Percentiles rank a stretch among this genome's conserved stretches.
Evolutionary conservation across 2,329 filamentous ascomycete genomes (phyloP).

Genomic region (Xylaria sp.): DNA sequence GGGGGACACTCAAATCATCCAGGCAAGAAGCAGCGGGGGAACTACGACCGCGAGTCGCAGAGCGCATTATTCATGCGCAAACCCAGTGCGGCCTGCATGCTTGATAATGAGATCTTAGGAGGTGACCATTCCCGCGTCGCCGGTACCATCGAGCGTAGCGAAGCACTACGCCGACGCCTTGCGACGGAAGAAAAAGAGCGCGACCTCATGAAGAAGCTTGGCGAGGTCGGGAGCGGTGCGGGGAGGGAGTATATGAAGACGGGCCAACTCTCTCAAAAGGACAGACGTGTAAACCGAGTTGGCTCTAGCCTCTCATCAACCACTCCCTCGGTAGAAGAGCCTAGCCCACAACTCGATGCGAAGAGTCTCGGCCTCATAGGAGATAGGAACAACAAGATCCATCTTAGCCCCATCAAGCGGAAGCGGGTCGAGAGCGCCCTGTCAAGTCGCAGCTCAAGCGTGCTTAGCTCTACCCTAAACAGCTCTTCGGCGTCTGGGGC

Average conservation of each 20-base stretch:
- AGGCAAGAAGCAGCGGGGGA: constrained; percentile 53
- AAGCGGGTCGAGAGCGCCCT: constrained; percentile 66
- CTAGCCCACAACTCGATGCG: constrained; percentile 56
- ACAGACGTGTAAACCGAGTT: constrained; percentile 15
- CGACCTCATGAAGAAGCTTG: constrained; percentile 76
- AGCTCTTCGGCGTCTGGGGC: constrained; percentile 7
- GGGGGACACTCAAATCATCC: constrained; percentile 43
- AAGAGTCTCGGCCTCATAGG: constrained; percentile 57
- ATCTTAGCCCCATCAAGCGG: constrained; percentile 70
- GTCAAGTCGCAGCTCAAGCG: constrained; percentile 44
- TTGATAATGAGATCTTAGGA: constrained; percentile 69
- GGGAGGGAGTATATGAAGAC: constrained; percentile 77
- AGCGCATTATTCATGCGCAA: constrained; percentile 66
- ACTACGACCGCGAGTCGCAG: constrained; percentile 70
- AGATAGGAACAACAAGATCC: constrained; percentile 58
- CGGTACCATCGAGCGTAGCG: constrained; percentile 71
- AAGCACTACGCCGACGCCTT: constrained; percentile 72
- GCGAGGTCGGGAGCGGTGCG: constrained; percentile 70
- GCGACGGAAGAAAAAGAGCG: constrained; percentile 77
- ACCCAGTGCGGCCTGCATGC: constrained; percentile 67
- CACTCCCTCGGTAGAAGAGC: constrained; percentile 40
- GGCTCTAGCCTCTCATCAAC: constrained; percentile 31
- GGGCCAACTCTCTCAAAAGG: constrained; percentile 37
- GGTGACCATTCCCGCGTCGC: constrained; percentile 57
- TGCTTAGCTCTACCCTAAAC: constrained; percentile 5